These are phyloP conservation scores for Cyclostephanos invisitatus DNA, from an alignment of 108 stramenopile species.

Conservation along the genomic window DNA sequence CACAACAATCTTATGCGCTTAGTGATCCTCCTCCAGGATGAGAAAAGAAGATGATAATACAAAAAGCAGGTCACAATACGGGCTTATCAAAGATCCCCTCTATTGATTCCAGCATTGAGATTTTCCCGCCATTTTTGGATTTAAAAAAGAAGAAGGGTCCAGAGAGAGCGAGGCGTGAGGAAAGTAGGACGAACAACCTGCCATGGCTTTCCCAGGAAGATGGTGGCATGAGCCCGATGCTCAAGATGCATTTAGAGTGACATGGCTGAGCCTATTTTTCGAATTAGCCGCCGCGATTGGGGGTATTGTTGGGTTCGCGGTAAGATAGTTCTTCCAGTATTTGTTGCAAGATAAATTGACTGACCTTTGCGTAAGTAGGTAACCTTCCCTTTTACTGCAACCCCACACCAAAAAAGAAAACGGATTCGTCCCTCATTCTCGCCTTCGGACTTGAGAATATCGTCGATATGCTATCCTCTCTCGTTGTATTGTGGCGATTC, in stretches of 20 bases:
- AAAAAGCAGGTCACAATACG: no score
- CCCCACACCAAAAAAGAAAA: conserved; percentile 27
- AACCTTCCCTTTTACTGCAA: neutral
- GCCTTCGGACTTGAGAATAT: conserved; percentile 79
- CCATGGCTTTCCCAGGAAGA: conserved; percentile 43
- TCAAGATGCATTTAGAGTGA: conserved; percentile 50
- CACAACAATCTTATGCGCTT: no score
- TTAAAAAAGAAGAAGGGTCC: no score
- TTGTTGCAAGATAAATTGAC: neutral
- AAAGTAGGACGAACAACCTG: no score
- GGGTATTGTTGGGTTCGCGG: conserved; percentile 54
- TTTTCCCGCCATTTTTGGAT: no score
- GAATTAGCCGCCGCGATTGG: conserved; percentile 53
- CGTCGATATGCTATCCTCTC: conserved; percentile 69
- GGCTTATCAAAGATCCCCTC: no score
- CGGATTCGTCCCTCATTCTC: conserved; percentile 64
- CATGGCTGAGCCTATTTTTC: conserved; percentile 56
- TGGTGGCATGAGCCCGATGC: conserved; percentile 45
- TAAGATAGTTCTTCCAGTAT: conserved; percentile 13
- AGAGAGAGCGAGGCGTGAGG: no score
- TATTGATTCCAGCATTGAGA: no score
- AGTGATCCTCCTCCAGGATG: no score
- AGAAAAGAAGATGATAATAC: no score
- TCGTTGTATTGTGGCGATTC: conserved; percentile 80
- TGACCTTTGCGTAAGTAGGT: neutral